Percentiles rank a stretch among this genome's conserved stretches.
These are phyloP conservation scores for Lathyrus tuberosus DNA, from an alignment of 306 rosid genomes.

Conservation along the genomic window DNA sequence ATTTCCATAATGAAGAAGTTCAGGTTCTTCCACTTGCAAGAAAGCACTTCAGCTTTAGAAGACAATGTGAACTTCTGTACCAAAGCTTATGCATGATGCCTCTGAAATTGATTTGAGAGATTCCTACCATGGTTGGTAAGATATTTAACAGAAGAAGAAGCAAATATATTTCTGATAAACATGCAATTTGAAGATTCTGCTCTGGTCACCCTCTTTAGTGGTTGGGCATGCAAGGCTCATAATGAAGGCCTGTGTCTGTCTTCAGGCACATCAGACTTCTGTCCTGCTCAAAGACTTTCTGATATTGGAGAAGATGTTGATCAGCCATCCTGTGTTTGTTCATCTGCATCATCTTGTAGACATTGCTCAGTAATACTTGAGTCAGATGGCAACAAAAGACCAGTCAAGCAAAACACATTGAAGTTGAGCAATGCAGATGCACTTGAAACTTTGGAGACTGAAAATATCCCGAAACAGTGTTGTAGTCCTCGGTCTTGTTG, in stretches of 20 bases:
- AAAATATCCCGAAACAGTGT: slow-evolving; percentile 56
- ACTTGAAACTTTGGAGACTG: slow-evolving; percentile 47
- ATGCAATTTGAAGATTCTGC: slow-evolving; percentile 93
- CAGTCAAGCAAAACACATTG: slow-evolving; percentile 53
- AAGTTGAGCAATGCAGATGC: slow-evolving; percentile 51
- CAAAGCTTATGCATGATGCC: slow-evolving; percentile 98
- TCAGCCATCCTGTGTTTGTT: slow-evolving; percentile 59
- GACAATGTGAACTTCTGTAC: slow-evolving; percentile 83
- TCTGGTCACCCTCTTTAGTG: slow-evolving; percentile 87
- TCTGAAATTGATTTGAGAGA: slow-evolving; percentile 86
- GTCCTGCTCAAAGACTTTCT: slow-evolving; percentile 70
- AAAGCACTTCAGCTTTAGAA: slow-evolving; percentile 84
- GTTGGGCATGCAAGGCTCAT: slow-evolving; percentile 99
- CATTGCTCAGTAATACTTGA: slow-evolving; percentile 57
- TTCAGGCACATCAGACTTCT: slow-evolving; percentile 65
- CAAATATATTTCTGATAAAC: slow-evolving; percentile 70
- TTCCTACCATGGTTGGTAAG: slow-evolving; percentile 92
- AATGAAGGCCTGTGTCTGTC: slow-evolving; percentile 81
- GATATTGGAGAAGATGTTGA: slow-evolving; percentile 68
- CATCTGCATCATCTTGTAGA: slow-evolving; percentile 55
- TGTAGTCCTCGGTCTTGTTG: slow-evolving; percentile 68
- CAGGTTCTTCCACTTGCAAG: slow-evolving; percentile 98
- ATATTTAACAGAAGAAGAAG: slow-evolving; percentile 82
- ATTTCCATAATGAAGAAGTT: slow-evolving; percentile 88
- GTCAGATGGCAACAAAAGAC: slow-evolving; percentile 57